phyloP scores from a whole-genome alignment of 371 early-diverging fungal genomes.

The Nematocida parisii region DNA sequence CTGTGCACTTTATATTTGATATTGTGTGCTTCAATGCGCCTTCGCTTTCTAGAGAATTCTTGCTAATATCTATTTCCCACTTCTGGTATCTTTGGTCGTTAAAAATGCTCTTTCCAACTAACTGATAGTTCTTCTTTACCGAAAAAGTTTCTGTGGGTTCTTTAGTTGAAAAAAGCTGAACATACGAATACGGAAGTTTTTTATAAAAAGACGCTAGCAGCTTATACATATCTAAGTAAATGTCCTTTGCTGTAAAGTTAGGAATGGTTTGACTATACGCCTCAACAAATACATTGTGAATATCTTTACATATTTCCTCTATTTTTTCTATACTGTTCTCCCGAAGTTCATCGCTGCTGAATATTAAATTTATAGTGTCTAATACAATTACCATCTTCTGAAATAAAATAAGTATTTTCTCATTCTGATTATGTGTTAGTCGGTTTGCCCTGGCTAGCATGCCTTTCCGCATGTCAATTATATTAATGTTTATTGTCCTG shows the following conservation, averaged over 20 bases:
- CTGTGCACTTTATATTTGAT: not conserved
- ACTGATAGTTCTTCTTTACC: not conserved
- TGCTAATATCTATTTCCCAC: not conserved
- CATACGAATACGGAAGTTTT: not conserved
- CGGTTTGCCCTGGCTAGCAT: not conserved
- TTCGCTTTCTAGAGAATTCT: not conserved
- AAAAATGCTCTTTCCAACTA: not conserved
- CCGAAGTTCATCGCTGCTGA: too few relatives aligned
- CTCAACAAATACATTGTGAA: too few relatives aligned
- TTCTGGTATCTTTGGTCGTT: not conserved
- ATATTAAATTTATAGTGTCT: not conserved
- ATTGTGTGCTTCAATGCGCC: not conserved
- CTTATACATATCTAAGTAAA: not conserved
- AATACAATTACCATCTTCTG: not conserved
- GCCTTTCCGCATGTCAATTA: not conserved
- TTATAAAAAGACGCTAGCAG: not conserved
- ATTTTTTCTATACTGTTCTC: too few relatives aligned
- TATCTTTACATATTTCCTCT: too few relatives aligned
- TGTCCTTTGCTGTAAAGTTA: not conserved
- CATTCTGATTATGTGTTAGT: not conserved
- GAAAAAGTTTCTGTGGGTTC: not conserved
- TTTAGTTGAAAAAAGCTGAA: not conserved
- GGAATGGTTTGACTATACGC: not conserved
- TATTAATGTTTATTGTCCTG: not conserved
- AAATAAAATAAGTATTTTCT: not conserved